Evolutionary conservation across 2,329 filamentous ascomycete genomes (phyloP).

Genomic region (Beauveria scarabaeidicola): DNA sequence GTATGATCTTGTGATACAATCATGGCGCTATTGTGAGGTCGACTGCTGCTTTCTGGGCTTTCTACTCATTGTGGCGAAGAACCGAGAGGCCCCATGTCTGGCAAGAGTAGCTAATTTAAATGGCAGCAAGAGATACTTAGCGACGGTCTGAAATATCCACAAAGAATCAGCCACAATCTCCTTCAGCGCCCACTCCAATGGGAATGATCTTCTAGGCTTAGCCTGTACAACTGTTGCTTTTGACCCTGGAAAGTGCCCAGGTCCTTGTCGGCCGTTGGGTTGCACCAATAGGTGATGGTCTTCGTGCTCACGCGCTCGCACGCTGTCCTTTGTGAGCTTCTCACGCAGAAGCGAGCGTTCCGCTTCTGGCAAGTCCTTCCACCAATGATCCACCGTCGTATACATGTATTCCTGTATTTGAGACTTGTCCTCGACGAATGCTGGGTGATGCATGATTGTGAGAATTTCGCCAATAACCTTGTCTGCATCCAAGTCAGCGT

Average conservation of each 20-base stretch:
- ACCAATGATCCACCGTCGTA: constrained; percentile 68
- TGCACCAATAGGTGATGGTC: constrained; percentile 21
- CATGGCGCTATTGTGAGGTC: neutral
- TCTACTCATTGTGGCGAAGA: neutral
- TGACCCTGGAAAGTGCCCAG: constrained; percentile 20
- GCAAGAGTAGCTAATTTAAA: neutral
- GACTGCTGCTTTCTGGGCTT: neutral
- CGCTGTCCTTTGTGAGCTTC: constrained; percentile 21
- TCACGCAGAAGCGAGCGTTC: constrained; percentile 17
- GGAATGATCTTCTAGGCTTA: constrained; percentile 15
- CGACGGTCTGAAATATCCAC: neutral
- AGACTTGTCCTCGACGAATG: constrained; percentile 59
- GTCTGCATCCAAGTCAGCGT: constrained; percentile 64
- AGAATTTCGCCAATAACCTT: constrained; percentile 69
- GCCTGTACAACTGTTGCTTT: constrained; percentile 17
- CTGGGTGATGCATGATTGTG: constrained; percentile 77
- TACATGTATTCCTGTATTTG: constrained; percentile 81
- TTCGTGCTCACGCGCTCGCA: constrained; percentile 19
- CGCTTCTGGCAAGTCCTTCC: constrained; percentile 35
- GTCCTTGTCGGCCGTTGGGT: constrained; percentile 16
- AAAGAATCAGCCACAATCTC: constrained; percentile 3
- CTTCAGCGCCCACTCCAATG: constrained; percentile 15
- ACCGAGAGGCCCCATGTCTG: neutral
- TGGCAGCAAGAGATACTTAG: neutral
- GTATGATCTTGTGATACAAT: neutral